These are phyloP conservation scores for Pulveroboletus sp. DNA, from an alignment of 768 basidiomycete species.

Conservation along the genomic window DNA sequence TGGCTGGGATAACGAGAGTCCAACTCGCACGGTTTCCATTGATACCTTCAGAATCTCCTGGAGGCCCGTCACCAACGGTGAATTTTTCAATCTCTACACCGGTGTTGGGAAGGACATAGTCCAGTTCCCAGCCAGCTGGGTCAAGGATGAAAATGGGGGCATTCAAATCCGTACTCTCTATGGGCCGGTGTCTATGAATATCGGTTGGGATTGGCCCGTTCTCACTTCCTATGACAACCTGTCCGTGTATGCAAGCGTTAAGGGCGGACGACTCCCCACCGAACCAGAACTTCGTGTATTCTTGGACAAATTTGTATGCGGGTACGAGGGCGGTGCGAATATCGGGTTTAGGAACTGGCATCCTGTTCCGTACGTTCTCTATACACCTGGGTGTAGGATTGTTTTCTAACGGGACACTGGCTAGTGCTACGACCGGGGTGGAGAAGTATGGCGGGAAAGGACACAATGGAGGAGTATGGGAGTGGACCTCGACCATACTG, in stretches of 20 bases:
- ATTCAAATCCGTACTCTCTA: constrained; percentile 79
- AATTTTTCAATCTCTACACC: constrained; percentile 71
- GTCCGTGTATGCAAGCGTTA: constrained; percentile 74
- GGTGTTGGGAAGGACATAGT: constrained; percentile 43
- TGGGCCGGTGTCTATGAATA: constrained; percentile 74
- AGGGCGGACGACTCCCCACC: constrained; percentile 93
- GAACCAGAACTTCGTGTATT: constrained; percentile 85
- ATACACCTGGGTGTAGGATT: neutral
- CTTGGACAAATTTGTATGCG: constrained; percentile 68
- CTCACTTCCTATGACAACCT: constrained; percentile 76
- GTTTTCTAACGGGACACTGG: neutral
- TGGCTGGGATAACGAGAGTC: constrained; percentile 96
- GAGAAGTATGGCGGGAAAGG: constrained; percentile 52
- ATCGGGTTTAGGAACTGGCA: constrained; percentile 93
- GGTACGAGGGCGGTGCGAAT: constrained; percentile 78
- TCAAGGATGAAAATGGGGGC: constrained; percentile 11
- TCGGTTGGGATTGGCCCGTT: constrained; percentile 86
- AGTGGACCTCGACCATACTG: constrained; percentile 89
- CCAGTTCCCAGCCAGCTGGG: constrained; percentile 27
- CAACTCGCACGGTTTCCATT: constrained; percentile 59
- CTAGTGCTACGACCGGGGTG: constrained; percentile 67
- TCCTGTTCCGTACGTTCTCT: constrained; percentile 71
- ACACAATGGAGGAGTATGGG: constrained; percentile 96
- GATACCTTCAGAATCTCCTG: constrained; percentile 74
- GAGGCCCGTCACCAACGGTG: constrained; percentile 84